Evolutionary conservation across 2,329 filamentous ascomycete species (phyloP).

Genomic region (Curvularia spicifera): DNA sequence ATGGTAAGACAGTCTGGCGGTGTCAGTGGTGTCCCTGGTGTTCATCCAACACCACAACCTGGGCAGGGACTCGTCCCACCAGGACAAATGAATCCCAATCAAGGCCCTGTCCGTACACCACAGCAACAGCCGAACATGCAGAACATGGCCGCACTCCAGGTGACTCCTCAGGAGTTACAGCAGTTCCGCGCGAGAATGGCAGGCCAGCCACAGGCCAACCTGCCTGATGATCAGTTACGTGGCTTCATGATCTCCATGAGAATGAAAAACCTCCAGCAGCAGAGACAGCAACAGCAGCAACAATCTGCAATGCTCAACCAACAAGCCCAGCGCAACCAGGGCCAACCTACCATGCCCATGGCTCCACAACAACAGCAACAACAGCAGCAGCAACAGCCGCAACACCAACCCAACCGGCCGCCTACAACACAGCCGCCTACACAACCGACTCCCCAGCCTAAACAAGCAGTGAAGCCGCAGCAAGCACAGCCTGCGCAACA

Average conservation of each 20-base stretch:
- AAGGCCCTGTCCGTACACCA: slow-evolving; percentile 34
- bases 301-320: slow-evolving; percentile 17
- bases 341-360: slow-evolving; percentile 16
- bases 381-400: not conserved
- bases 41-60: slow-evolving; percentile 30
- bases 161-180: slow-evolving; percentile 52
- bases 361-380: slow-evolving; percentile 21
- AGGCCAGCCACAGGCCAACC: slow-evolving; percentile 36
- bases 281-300: slow-evolving; percentile 40
- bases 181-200: slow-evolving; percentile 44
- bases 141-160: slow-evolving; percentile 34
- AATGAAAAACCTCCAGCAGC: slow-evolving; percentile 32
- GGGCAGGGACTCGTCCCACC: slow-evolving; percentile 43
- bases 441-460: slow-evolving; percentile 34
- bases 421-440: slow-evolving; percentile 30
- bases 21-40: slow-evolving; percentile 27
- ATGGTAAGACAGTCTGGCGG: slow-evolving; percentile 38
- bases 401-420: slow-evolving; percentile 30
- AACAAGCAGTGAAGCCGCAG: slow-evolving; percentile 28
- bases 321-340: slow-evolving; percentile 17
- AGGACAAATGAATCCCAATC: slow-evolving; percentile 49
- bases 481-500: slow-evolving; percentile 31
- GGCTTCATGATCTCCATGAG: slow-evolving; percentile 36
- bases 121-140: slow-evolving; percentile 41
- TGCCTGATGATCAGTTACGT: slow-evolving; percentile 35